These are phyloP conservation scores for Petunia secreta DNA, from an alignment of 257 asterid genomes.

Conservation along the genomic window DNA sequence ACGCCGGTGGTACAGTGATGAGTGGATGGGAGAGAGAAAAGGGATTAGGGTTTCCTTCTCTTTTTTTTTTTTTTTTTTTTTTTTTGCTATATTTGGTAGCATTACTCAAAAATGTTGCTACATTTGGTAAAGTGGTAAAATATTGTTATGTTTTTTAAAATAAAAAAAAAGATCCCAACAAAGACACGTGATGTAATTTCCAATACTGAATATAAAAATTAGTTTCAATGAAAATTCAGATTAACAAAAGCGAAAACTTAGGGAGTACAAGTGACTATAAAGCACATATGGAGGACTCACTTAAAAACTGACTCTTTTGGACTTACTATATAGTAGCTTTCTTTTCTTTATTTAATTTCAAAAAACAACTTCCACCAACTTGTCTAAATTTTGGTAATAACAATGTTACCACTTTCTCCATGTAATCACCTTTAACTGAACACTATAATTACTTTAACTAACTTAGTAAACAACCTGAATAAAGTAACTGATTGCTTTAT, in stretches of 20 bases:
- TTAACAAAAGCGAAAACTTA: neutral
- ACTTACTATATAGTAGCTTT: neutral
- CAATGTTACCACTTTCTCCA: neutral
- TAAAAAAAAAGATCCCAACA: too few relatives aligned
- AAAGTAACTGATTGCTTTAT: slow-evolving; percentile 19
- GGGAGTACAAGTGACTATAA: neutral
- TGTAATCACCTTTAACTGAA: slow-evolving; percentile 24
- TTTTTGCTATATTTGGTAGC: too few relatives aligned
- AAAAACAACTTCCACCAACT: slow-evolving; percentile 14
- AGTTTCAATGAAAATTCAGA: too few relatives aligned
- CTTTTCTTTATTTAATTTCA: neutral
- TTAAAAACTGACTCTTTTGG: neutral
- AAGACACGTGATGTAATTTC: too few relatives aligned
- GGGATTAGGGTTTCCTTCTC: too few relatives aligned
- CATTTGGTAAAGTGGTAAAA: too few relatives aligned
- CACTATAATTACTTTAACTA: slow-evolving; percentile 22
- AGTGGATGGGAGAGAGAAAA: too few relatives aligned
- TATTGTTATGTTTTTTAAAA: too few relatives aligned
- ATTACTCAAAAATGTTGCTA: too few relatives aligned
- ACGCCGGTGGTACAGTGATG: too few relatives aligned
- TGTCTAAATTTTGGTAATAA: neutral
- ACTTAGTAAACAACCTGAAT: slow-evolving; percentile 29
- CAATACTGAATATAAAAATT: too few relatives aligned
- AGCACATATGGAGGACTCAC: neutral
- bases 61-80: too few relatives aligned